phyloP scores from a whole-genome alignment of 768 basidiomycete species.

The Lactarius evosmus region DNA sequence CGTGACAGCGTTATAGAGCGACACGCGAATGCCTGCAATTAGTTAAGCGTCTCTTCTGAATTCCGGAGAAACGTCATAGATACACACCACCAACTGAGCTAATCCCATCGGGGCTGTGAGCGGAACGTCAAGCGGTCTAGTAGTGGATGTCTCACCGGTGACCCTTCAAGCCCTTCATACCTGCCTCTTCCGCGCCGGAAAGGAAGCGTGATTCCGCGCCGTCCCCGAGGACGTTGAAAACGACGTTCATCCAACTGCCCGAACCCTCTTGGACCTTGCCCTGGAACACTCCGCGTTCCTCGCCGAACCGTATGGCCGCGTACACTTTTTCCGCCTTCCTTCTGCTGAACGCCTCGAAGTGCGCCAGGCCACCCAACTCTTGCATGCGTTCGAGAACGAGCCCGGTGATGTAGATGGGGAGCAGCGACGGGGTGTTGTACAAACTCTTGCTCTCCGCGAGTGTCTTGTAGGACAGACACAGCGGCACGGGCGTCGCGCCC shows the following conservation, averaged over 20 bases:
- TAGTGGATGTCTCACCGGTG: conserved; percentile 62
- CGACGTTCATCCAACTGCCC: conserved; percentile 95
- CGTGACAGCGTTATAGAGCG: conserved; percentile 86
- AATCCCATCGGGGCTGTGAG: conserved; percentile 1
- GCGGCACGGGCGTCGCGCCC: conserved; percentile 72
- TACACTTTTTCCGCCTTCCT: conserved; percentile 80
- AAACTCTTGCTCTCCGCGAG: conserved; percentile 72
- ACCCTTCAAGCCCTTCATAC: conserved; percentile 87
- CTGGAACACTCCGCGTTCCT: conserved; percentile 63
- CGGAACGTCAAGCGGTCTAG: not conserved
- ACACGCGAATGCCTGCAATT: conserved; percentile 66
- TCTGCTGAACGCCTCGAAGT: conserved; percentile 63
- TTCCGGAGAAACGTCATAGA: not conserved
- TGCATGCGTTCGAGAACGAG: conserved; percentile 75
- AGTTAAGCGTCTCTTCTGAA: not conserved
- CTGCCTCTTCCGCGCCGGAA: conserved; percentile 70
- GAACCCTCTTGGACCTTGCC: conserved; percentile 70
- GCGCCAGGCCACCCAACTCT: conserved; percentile 59
- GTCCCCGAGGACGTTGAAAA: conserved; percentile 77
- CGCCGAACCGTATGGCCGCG: conserved; percentile 63
- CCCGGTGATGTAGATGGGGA: conserved; percentile 86
- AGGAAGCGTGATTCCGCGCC: conserved; percentile 72
- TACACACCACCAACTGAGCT: conserved; percentile 28
- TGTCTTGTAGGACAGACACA: conserved; percentile 78
- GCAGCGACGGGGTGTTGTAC: conserved; percentile 91